Base-by-base conservation (phyloP, 768 basidiomycete species). In the Boletus rex-veris region DNA sequence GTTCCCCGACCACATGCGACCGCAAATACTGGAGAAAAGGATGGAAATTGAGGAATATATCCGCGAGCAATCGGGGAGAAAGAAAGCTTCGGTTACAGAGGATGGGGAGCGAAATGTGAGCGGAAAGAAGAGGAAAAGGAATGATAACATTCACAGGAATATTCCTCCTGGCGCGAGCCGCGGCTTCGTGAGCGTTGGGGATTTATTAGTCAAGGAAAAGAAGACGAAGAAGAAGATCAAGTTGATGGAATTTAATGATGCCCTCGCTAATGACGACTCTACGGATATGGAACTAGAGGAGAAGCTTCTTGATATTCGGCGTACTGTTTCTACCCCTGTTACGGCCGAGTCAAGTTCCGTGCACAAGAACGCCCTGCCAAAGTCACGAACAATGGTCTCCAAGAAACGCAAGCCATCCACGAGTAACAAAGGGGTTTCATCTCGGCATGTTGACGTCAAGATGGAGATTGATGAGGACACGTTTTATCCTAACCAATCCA, bases 31-130 rank as follows among this genome's bases (percentile, higher is more conserved):
- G 33, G 90, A 95, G 71, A 87, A 86, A 72, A 76, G 73, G 19
- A 92, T 97, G 84, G 86, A 88, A 47, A 89, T 94, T 37, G 82
- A 86, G 61, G 80, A 84, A 58, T 86, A 89, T 60, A 76, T 81
- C 31, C 82, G 84, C 37, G 77, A 80, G 57, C 74, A 77, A 39
- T 68, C 64, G 19, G 71, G 68, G 54, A 72, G 68, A 59, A 73
- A 64, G 60, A 70, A 76, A 50, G 24, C 48, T 28, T 54, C 53
- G 8, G 52, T 69, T 26, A 24, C 37, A 14, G 19, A 21, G 50
- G 70, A 71, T 39, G 61, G 65, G 30, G 59, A 61, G 10, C 59
- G 71, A 24, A 57, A 72, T 10, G 53, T 58, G 21, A 72, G 70
- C 53, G 72, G 69, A 18, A 77, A 74, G 56, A 91, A 90, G 65